Evolutionary conservation across 306 rosid species (phyloP).

Genomic region (Trifolium dubium): DNA sequence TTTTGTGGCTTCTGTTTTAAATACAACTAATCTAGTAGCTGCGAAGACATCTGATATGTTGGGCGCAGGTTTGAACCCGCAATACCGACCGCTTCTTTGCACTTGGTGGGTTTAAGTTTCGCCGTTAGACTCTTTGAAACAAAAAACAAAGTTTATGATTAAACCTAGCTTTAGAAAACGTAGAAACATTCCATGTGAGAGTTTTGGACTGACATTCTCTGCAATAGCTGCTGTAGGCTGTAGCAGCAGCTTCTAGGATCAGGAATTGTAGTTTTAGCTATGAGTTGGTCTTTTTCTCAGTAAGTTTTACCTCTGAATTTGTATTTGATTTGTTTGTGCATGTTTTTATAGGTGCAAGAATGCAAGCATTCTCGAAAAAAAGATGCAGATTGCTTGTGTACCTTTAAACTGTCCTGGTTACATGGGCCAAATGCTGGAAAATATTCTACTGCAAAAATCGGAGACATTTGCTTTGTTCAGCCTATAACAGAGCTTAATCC

Average conservation of each 20-base stretch:
- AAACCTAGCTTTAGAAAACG: conserved; percentile 1
- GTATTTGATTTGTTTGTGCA: neutral
- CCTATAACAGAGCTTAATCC: conserved; percentile 44
- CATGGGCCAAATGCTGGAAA: conserved; percentile 64
- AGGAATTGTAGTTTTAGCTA: neutral
- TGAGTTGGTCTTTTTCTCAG: neutral
- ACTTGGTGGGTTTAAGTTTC: too few relatives aligned
- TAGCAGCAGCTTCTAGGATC: neutral
- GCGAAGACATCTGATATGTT: too few relatives aligned
- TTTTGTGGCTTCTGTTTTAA: too few relatives aligned
- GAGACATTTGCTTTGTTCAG: conserved; percentile 56
- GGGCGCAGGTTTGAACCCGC: too few relatives aligned
- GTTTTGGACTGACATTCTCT: neutral
- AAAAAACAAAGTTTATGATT: neutral
- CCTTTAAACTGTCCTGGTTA: conserved; percentile 59
- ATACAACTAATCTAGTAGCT: too few relatives aligned
- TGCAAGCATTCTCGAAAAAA: conserved; percentile 46
- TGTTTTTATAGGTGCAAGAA: conserved; percentile 58
- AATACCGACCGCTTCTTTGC: too few relatives aligned
- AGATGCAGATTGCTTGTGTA: conserved; percentile 64
- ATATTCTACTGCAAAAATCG: conserved; percentile 41
- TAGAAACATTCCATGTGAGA: neutral
- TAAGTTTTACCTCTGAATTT: neutral
- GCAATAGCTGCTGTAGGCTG: neutral
- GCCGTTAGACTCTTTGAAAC: too few relatives aligned